Evolutionary conservation across 73 alveolate species (phyloP).

Genomic region (Durusdinium trenchii): DNA sequence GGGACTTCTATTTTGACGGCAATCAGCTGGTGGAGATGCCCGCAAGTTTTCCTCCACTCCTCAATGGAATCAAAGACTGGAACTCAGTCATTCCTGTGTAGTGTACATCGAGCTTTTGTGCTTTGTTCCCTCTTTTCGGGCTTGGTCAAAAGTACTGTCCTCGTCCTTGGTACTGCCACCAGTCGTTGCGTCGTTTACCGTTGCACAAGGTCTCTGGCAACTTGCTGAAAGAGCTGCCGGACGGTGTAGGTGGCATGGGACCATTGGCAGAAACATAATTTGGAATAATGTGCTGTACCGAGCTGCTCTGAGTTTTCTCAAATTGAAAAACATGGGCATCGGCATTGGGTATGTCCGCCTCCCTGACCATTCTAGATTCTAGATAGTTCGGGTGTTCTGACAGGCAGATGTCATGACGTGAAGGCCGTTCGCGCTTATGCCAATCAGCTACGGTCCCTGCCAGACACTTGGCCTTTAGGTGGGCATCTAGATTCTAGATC

Average conservation of each 20-base stretch:
- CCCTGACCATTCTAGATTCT: too few species aligned
- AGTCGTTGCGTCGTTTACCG: background rate
- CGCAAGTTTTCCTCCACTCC: constrained; percentile 18
- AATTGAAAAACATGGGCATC: too few species aligned
- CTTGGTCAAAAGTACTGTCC: too few species aligned
- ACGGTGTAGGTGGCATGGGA: constrained; percentile 30
- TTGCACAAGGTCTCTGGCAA: constrained; percentile 75
- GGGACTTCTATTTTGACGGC: constrained; percentile 95
- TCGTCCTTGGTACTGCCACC: background rate
- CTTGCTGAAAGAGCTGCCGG: constrained; percentile 58
- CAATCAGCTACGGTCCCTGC: constrained; percentile 77
- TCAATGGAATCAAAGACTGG: constrained; percentile 53
- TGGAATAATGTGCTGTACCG: too few species aligned
- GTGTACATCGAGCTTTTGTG: too few species aligned
- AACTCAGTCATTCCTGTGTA: too few species aligned
- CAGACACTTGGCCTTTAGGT: constrained; percentile 40
- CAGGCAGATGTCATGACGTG: constrained; percentile 24
- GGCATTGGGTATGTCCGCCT: too few species aligned
- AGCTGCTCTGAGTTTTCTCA: too few species aligned
- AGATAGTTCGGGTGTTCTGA: too few species aligned
- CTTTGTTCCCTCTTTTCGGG: too few species aligned
- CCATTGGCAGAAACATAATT: too few species aligned
- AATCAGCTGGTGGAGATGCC: constrained; percentile 88
- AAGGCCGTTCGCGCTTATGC: constrained; percentile 74
- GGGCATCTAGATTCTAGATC: too few species aligned